Conservation (phyloP, 495 filamentous ascomycete genomes). For the Penicillium arizonense region DNA sequence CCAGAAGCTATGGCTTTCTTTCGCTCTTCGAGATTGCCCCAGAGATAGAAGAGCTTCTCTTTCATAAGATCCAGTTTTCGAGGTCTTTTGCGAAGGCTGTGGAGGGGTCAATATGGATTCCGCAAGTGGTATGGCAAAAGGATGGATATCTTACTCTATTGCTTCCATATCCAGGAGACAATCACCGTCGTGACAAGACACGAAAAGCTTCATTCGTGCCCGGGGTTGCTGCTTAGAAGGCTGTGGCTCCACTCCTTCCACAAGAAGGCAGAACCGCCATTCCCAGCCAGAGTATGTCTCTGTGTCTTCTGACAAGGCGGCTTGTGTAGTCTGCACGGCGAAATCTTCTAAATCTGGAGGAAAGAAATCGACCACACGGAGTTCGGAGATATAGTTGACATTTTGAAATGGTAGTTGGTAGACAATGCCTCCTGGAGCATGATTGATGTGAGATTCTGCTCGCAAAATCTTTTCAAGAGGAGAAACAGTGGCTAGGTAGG, state of each 20-base stretch:
- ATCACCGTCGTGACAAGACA: conserved; percentile 63
- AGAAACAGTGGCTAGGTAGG: conserved; percentile 25
- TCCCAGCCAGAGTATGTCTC: conserved; percentile 51
- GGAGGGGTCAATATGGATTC: neutral
- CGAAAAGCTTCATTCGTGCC: conserved; percentile 58
- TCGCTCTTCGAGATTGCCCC: conserved; percentile 80
- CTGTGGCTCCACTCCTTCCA: conserved; percentile 55
- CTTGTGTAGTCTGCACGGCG: conserved; percentile 47
- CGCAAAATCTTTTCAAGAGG: conserved; percentile 44
- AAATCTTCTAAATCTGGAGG: conserved; percentile 75
- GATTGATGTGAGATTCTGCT: conserved; percentile 39
- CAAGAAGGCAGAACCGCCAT: conserved; percentile 74
- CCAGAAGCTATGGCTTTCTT: conserved; percentile 36
- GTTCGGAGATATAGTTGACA: conserved; percentile 62
- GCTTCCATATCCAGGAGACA: conserved; percentile 66
- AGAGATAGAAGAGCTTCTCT: conserved; percentile 75
- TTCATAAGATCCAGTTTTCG: conserved; percentile 49
- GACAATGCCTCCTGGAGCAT: conserved; percentile 38
- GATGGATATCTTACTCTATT: conserved; percentile 51
- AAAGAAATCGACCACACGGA: conserved; percentile 79
- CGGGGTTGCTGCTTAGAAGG: conserved; percentile 30
- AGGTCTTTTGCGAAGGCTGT: conserved; percentile 54
- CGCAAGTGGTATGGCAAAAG: neutral
- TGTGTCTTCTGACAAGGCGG: conserved; percentile 29
- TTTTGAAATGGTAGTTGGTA: conserved; percentile 69